Evolutionary conservation across 2,329 filamentous ascomycete genomes (phyloP).

Genomic region (Fusarium sp.): DNA sequence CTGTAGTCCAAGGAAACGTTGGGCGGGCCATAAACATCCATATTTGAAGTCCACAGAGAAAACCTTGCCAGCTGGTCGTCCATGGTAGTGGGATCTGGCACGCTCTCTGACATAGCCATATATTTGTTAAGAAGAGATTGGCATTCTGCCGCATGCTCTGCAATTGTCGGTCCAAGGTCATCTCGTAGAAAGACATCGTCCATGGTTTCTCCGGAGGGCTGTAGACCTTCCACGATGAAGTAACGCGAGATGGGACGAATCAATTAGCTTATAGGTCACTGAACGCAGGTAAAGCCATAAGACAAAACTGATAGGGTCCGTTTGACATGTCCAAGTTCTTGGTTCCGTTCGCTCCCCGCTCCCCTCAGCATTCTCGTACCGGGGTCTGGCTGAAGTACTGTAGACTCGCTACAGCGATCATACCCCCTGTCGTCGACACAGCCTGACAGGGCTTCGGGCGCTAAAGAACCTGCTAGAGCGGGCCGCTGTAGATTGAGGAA

Average conservation of each 20-base stretch:
- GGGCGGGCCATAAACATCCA: conserved; percentile 2
- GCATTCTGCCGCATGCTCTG: conserved; percentile 3
- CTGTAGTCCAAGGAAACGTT: conserved; percentile 5
- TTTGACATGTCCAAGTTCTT: not conserved
- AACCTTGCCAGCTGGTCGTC: conserved; percentile 2
- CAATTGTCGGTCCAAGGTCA: not conserved
- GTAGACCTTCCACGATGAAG: not conserved
- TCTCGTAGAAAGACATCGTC: not conserved
- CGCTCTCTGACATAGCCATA: not conserved
- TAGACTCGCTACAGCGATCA: not conserved
- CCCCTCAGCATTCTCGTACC: not conserved
- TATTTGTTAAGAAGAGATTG: not conserved
- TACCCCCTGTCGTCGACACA: not conserved
- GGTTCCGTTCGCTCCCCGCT: not conserved
- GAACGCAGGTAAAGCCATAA: no score
- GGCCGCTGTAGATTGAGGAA: no score
- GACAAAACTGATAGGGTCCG: no score
- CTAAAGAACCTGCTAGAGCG: no score
- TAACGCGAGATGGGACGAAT: no score
- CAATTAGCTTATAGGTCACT: no score
- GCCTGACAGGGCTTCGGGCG: no score
- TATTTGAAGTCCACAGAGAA: conserved; percentile 1
- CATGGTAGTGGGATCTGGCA: conserved; percentile 1
- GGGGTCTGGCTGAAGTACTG: not conserved
- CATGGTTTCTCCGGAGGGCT: not conserved